These are phyloP conservation scores for Neurospora sp. DNA, from an alignment of 495 filamentous ascomycete species.

Conservation along the genomic window DNA sequence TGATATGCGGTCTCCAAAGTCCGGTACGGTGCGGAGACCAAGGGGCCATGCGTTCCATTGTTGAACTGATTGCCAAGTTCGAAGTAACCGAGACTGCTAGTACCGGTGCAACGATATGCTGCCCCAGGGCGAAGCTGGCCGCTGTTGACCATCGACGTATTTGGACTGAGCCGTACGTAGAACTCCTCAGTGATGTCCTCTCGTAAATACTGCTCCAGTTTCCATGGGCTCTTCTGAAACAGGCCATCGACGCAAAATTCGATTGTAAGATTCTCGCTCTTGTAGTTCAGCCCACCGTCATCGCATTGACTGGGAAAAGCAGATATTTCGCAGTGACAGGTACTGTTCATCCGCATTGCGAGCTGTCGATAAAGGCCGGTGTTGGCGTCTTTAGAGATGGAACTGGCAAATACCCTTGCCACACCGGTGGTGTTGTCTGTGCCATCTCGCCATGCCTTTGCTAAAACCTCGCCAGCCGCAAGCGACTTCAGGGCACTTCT, in stretches of 20 bases:
- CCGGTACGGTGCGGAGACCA: not conserved
- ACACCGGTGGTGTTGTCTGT: not conserved
- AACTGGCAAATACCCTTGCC: not conserved
- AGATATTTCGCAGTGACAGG: not conserved
- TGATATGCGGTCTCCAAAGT: not conserved
- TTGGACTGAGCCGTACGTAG: not conserved
- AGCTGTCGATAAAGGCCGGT: not conserved
- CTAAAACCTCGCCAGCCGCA: not conserved
- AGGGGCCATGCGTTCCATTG: not conserved
- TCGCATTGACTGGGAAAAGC: not conserved
- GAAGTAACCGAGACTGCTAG: conserved; percentile 1
- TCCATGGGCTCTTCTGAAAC: not conserved
- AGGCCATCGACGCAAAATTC: not conserved
- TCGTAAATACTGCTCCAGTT: not conserved
- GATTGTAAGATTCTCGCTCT: not conserved
- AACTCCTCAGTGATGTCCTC: not conserved
- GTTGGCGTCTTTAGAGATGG: not conserved
- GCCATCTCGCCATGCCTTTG: not conserved
- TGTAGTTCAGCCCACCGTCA: not conserved
- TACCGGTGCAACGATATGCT: not conserved
- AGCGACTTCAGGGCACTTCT: not conserved
- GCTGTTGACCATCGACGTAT: not conserved
- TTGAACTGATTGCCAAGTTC: conserved; percentile 2
- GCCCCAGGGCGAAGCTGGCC: not conserved
- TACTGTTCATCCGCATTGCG: conserved; percentile 3